Evolutionary conservation across 257 asterid species (phyloP), one percentile per base, ranked within the genome.

Genomic region (Solanum tarijense): DNA sequence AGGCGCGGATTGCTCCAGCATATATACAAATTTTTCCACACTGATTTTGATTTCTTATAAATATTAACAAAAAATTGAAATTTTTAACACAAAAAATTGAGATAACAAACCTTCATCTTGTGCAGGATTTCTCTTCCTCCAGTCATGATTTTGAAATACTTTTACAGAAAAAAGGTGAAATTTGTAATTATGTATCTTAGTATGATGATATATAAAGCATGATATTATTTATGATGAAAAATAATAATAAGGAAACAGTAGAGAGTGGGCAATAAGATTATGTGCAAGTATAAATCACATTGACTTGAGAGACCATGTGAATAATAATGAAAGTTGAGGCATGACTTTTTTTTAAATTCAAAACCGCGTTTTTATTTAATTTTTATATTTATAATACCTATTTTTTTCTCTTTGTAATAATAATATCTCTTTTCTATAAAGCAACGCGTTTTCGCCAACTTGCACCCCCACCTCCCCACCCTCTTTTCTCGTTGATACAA

Each of bases 91-190:
- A 81, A 72, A 81, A 81, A 76, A 65, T 12, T 32, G 7, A 46
- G 29, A 85, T 12, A 34, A 89, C 76, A 31, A 14, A 95, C 98
- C 98, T 93, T 95, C 96, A 95, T 95, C 94, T 94, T 95, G 90
- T 93, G 93, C 71, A 94, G 92, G 82, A 95, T 92, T 16, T 94
- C 98, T 90, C 94, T 95, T 71, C 95, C 98, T 62, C 95, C 98
- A 2, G 66, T 62, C 98, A 94, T 95, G 92, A n/a, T 84, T 65
- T 65, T 86, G 58, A 34, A n/a, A 18, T 27, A 60, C 2, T 78
- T 69, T 41, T 78, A 7, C 72, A 85, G 13, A 73, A 9, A 85
- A 55, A 34, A 18, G 27, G 31, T n/a, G 43, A 85, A 85, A 66
- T 6, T 34, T 34, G 65, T 73, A 16, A 11, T 85, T 62, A 36